Base-by-base conservation (phyloP, 1,284 basidiomycete genomes). In the Trichosporon coremiiforme region DNA sequence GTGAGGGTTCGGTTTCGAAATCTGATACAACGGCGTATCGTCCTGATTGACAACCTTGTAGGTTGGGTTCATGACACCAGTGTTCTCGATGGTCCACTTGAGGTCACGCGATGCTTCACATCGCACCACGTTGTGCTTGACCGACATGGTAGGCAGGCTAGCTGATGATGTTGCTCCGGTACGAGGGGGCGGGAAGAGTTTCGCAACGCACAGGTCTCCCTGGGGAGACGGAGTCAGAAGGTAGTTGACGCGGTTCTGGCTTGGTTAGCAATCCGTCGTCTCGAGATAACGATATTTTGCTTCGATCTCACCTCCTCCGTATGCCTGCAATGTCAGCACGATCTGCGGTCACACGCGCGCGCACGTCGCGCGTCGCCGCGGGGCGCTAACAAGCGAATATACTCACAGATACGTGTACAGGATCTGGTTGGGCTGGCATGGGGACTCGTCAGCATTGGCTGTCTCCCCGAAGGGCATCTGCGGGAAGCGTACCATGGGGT, bases 131-230 rank as follows among this genome's bases (percentile, higher is more conserved):
- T 91, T 91, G 20, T 75, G 73, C 62, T 79, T 76, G 31, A 74
- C 69, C 38, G 73, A 70, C 79, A 93, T 91, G 17, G 91, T 91
- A 4, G 92, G 91, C 79, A 93, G 90, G 1, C 92, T 93, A 13
- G 79, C 70, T 73, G 84, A 85, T 38, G 76, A 83, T 20, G 81
- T 78, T 13, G 81, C 77, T 38, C 86, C 85, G 68, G 88, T 88
- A 70, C 87, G 86, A 72, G 89, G 87, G 64, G 95, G 95, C 5
- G 96, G 97, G 80, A 97, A 97, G 69, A 99, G 90, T 86, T 99
- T 99, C 77, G 96, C 96, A 74, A 99, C 97, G 82, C 97, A 99
- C 75, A 99, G 91, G 86, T 99, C 96, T 74, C 96, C 96, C 85
- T 98, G 95, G 1, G 95, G 95, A 2, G 97, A 97, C 8, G 95